These are phyloP conservation scores for Raffaelea albimanens DNA, from an alignment of 2,329 filamentous ascomycete species.

Conservation along the genomic window DNA sequence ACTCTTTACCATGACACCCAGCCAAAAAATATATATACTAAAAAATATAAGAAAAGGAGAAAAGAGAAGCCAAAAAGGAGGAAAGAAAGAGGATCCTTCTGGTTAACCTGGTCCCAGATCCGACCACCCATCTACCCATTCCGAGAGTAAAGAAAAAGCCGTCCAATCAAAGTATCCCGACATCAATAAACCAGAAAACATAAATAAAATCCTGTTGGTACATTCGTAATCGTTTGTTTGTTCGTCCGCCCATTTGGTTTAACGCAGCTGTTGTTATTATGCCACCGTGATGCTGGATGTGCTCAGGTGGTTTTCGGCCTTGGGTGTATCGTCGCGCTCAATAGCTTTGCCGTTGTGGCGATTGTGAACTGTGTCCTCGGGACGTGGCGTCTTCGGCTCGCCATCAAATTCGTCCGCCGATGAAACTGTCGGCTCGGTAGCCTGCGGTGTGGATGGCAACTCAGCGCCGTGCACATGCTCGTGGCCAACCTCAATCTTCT, in stretches of 20 bases:
- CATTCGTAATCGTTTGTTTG: not conserved
- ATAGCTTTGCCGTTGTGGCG: not conserved
- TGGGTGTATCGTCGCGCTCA: not conserved
- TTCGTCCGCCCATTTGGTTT: too few relatives aligned
- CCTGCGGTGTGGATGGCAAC: not conserved
- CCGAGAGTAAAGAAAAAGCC: not conserved
- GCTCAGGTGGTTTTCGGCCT: conserved; percentile 1
- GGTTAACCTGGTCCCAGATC: not conserved
- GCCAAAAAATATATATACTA: not conserved
- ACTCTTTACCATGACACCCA: not conserved
- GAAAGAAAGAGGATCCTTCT: not conserved
- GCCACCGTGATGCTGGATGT: conserved; percentile 7
- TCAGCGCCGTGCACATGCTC: too few relatives aligned
- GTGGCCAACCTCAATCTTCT: not conserved
- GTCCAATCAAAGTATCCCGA: not conserved
- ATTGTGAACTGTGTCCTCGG: conserved; percentile 5
- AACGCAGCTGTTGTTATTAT: not conserved
- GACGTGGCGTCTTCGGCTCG: conserved; percentile 12
- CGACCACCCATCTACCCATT: not conserved
- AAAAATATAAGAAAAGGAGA: not conserved
- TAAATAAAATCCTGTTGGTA: not conserved
- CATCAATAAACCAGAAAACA: not conserved
- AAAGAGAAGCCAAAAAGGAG: not conserved
- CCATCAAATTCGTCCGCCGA: conserved; percentile 11
- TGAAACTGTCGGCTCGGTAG: conserved; percentile 6